Evolutionary conservation across 768 basidiomycete genomes (phyloP).

Genomic region (Lactarius hengduanensis): DNA sequence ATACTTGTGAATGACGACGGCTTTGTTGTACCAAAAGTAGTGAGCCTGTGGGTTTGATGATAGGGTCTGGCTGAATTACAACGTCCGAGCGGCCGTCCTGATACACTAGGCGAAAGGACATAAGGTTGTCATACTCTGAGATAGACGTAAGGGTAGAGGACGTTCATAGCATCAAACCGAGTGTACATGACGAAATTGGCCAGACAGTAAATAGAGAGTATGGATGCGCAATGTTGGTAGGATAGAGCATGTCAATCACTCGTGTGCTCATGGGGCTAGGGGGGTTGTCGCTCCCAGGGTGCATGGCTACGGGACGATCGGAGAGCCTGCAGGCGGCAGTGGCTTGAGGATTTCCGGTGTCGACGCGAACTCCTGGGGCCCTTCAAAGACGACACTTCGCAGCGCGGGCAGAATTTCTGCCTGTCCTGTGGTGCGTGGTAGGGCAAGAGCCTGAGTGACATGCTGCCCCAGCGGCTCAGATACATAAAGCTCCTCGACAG

Average conservation of each 20-base stretch:
- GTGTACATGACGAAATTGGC: neutral
- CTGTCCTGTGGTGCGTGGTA: neutral
- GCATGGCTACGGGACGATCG: neutral
- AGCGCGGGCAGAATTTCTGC: neutral
- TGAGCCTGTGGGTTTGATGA: neutral
- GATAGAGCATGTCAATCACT: neutral
- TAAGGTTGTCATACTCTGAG: neutral
- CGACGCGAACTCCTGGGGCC: neutral
- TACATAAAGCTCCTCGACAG: constrained; percentile 1
- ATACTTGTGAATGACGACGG: no score
- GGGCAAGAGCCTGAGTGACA: neutral
- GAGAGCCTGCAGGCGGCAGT: neutral
- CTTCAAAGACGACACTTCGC: neutral
- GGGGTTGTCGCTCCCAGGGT: neutral
- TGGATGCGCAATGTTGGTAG: neutral
- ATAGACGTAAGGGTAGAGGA: neutral
- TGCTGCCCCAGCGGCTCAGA: neutral
- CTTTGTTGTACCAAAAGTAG: no score
- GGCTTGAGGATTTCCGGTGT: neutral
- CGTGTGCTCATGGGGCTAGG: neutral
- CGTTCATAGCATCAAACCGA: neutral
- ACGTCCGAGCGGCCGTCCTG: neutral
- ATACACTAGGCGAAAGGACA: no score
- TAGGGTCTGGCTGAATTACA: neutral
- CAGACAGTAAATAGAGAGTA: neutral